Base-by-base conservation (phyloP, 805 yeast species). In the Yarrowia hollandica region DNA sequence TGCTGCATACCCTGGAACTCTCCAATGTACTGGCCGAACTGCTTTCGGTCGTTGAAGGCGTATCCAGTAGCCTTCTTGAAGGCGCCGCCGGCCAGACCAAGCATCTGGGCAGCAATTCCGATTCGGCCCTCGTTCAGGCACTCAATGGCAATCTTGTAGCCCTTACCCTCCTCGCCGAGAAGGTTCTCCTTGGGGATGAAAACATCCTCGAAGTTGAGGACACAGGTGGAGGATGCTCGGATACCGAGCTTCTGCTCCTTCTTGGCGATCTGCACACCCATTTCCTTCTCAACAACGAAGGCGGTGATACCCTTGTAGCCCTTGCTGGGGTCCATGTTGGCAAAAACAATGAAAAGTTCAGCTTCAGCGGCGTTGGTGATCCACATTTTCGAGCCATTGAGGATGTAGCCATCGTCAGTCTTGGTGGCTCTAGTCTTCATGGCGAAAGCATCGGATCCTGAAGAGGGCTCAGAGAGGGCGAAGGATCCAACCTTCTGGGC, bases 1-100 rank as follows among this genome's bases (percentile, higher is more conserved):
- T 75, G 76, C 63, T 75, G 79, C 74, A 75, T 68, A n/a, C 79
- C 79, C 63, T 75, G 79, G 70, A 74, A 74, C 33, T 73, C 75
- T 22, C 79, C 79, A 56, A 75, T 71, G 52, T 60, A 68, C 63
- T 72, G 62, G 56, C 78, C 78, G 60, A 75, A 75, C 67, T 75
- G 79, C 64, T 73, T 70, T 58, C 79, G 70, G 63, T 75, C 79
- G 50, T 68, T 69, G 61, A 63, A 66, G 11, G 68, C 71, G 67
- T 75, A 75, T 61, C 66, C 65, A 25, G 74, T 67, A 11, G 79
- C 78, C 50, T 72, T 65, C 59, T 69, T 63, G 65, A 75, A 76
- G 22, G 79, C 79, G 15, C 79, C 79, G 61, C 68, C 72, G 19
- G 79, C 79, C 21, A 75, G 67, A 15, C 79, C 79, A 9, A 72